Conservation (phyloP, 2,329 filamentous ascomycete species). For the Knoxdaviesia capensis region DNA sequence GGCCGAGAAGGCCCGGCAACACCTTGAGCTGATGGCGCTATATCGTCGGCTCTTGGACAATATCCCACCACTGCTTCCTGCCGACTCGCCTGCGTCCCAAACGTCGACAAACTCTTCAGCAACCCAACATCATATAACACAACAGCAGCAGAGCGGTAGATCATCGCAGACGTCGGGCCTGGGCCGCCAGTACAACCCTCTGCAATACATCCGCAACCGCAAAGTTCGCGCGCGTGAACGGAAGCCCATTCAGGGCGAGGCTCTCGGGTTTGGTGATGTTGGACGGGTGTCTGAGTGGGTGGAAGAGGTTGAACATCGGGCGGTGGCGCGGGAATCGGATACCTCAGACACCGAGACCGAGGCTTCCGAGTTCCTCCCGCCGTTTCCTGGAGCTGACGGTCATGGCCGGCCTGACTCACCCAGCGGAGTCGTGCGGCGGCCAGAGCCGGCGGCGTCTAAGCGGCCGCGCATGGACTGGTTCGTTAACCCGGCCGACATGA, state of each 20-base stretch:
- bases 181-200: constrained; percentile 67
- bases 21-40: constrained; percentile 71
- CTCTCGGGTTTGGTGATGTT: constrained; percentile 59
- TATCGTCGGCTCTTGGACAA: constrained; percentile 64
- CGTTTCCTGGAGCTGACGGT: constrained; percentile 21
- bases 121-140: too few species aligned
- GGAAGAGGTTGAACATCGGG: constrained; percentile 32
- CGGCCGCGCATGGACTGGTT: constrained; percentile 72
- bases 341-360: constrained; percentile 9
- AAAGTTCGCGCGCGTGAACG: constrained; percentile 67
- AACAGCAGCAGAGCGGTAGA: too few species aligned
- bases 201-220: constrained; percentile 83
- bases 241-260: constrained; percentile 50
- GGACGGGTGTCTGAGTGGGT: constrained; percentile 58
- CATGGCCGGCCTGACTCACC: too few species aligned
- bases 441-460: constrained; percentile 21
- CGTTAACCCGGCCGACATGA: constrained; percentile 61
- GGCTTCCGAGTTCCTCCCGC: constrained; percentile 15
- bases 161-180: constrained; percentile 15
- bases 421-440: constrained; percentile 15
- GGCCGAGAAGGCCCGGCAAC: constrained; percentile 64
- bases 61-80: constrained; percentile 50
- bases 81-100: constrained; percentile 16
- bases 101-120: too few species aligned
- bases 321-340: constrained; percentile 3